These are phyloP conservation scores for Coemansia pectinata DNA, from an alignment of 192 early-diverging fungal genomes.

Conservation along the genomic window DNA sequence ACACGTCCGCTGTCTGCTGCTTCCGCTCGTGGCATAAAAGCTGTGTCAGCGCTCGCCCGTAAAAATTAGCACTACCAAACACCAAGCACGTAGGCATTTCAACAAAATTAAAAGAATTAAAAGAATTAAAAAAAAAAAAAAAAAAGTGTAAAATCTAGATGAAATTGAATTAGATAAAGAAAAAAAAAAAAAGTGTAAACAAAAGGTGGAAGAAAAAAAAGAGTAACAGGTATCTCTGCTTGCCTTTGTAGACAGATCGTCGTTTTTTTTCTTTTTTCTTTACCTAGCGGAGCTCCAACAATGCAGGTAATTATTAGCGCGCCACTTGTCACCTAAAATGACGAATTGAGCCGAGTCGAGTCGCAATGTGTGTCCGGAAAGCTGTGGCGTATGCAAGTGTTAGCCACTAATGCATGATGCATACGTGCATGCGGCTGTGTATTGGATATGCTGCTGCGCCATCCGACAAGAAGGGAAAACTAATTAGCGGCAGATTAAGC, in stretches of 20 bases:
- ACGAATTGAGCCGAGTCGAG: neutral
- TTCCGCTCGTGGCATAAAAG: conserved; percentile 29
- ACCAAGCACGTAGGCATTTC: conserved; percentile 42
- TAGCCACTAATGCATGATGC: neutral
- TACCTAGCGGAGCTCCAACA: no score
- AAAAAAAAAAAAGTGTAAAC: no score
- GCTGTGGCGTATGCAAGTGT: no score
- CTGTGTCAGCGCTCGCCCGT: conserved; percentile 42
- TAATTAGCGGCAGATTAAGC: no score
- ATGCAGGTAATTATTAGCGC: no score
- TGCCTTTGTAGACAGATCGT: no score
- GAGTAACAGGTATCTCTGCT: no score
- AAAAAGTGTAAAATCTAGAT: neutral
- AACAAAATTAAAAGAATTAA: neutral
- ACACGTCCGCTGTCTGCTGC: neutral
- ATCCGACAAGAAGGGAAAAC: neutral
- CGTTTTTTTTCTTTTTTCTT: no score
- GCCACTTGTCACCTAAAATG: neutral
- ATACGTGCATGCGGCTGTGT: no score
- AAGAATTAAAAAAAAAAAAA: neutral
- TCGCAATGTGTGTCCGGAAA: no score
- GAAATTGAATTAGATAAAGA: neutral
- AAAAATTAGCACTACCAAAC: conserved; percentile 46
- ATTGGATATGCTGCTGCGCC: neutral
- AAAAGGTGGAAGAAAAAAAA: neutral